phyloP scores from a whole-genome alignment of 1,139 yeast genomes.

The Saccharomycopsis hybrid region DNA sequence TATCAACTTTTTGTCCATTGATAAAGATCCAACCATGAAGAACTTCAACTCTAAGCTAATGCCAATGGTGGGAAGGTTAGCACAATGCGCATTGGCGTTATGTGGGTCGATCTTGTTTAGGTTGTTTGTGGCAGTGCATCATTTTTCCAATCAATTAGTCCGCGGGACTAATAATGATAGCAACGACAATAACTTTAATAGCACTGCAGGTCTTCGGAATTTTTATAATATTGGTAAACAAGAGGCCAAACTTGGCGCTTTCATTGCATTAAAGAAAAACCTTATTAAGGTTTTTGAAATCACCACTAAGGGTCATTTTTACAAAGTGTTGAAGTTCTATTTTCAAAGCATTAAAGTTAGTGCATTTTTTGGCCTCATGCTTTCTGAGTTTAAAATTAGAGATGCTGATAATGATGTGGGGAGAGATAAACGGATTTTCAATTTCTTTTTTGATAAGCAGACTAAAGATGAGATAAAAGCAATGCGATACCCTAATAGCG shows the following conservation, averaged over 20 bases:
- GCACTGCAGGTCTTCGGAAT: background rate
- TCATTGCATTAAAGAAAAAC: conserved; percentile 1
- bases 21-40: background rate
- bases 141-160: background rate
- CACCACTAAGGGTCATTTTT: background rate
- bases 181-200: background rate
- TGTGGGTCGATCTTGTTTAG: background rate
- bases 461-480: no score
- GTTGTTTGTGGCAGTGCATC: background rate
- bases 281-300: conserved; percentile 3
- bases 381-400: background rate
- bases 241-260: background rate
- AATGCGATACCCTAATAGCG: no score
- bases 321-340: conserved; percentile 6
- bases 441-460: conserved; percentile 11
- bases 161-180: no score
- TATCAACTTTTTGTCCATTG: conserved; percentile 3
- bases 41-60: conserved; percentile 4
- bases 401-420: conserved; percentile 3
- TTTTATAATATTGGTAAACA: no score
- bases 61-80: conserved; percentile 1
- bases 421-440: background rate
- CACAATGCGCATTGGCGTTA: background rate
- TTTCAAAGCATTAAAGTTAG: conserved; percentile 3
- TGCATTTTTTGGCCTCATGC: background rate